Base-by-base conservation (phyloP, 2,329 filamentous ascomycete species). In the Daldinia eschscholtzii region DNA sequence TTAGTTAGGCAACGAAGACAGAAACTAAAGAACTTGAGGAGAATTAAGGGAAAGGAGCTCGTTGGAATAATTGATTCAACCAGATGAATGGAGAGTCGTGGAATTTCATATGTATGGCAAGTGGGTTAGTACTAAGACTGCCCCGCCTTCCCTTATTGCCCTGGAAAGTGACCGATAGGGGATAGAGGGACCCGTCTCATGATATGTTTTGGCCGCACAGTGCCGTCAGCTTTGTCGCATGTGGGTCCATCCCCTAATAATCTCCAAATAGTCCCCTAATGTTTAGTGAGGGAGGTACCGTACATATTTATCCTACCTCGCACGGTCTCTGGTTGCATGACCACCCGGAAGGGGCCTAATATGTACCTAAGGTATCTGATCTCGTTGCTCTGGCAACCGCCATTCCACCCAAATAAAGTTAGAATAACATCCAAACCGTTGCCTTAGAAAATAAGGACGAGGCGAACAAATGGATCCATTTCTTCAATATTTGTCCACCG, bases 41-140 rank as follows among this genome's bases (percentile, higher is more conserved):
- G 73, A 73, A 74, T 73, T 72, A 75, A 74, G 69, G 70, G 33
- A 55, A 73, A 57, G 73, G 70, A 70, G 71, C 67, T 67, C 68
- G 71, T 75, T 71, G 42, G 42, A 67, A 69, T 61, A 63, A 58
- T 48, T 74, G 72, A 73, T 72, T 72, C 63, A 72, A 74, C 70
- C 65, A 70, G 53, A 42, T 42, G 53, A 42, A 73, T 75, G 72
- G 73, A 75, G 69, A 72, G 61, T 53, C 66, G 71, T 75, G 74
- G 74, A 77, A 77, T 76, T 76, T 77, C 74, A 73, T 73, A 70
- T 75, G 71, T 71, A 74, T 68, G 73, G 74, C 67, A 23, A 57
- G 67, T 70, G 72, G 72, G 68, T 68, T 70, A 70, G 64, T 73
- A 74, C 70, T 58, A 66, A 66, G 63, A 71, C 66, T 76, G 75